A percentile compares a stretch with the other conserved stretches of the same genome.
Evolutionary conservation across 1,284 basidiomycete genomes (phyloP).

Genomic region (Fomes fomentarius): DNA sequence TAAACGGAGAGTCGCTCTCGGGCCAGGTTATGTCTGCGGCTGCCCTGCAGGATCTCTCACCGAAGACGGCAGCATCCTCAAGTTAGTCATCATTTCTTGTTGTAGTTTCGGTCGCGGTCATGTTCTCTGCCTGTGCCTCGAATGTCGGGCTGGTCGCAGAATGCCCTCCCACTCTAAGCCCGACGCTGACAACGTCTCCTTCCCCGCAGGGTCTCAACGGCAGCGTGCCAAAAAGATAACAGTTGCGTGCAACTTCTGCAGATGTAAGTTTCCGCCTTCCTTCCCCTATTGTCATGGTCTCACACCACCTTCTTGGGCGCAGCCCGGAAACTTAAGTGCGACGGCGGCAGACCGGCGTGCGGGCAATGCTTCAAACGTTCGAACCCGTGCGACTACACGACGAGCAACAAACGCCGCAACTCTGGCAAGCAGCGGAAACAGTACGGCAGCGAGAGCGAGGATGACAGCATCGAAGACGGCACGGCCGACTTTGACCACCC

Average conservation of each 20-base stretch:
- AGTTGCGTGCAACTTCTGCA: constrained; percentile 84
- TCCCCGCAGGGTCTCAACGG: constrained; percentile 42
- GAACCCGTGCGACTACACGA: constrained; percentile 77
- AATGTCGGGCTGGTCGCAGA: constrained; percentile 1
- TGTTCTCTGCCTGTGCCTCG: too few relatives aligned
- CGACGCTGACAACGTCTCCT: constrained; percentile 18
- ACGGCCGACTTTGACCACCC: constrained; percentile 45
- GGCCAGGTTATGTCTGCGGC: constrained; percentile 23
- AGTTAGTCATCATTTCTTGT: constrained; percentile 29
- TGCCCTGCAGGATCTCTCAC: constrained; percentile 35
- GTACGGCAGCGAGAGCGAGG: constrained; percentile 68
- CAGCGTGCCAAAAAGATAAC: constrained; percentile 79
- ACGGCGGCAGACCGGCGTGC: constrained; percentile 79
- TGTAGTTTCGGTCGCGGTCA: constrained; percentile 13
- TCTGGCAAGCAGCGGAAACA: constrained; percentile 50
- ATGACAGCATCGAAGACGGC: constrained; percentile 55
- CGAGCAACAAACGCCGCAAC: constrained; percentile 72
- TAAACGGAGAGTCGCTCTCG: constrained; percentile 28
- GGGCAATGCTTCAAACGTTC: constrained; percentile 76
- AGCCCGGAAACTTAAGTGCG: constrained; percentile 85
- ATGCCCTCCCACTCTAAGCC: background rate
- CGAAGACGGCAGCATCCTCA: constrained; percentile 33
- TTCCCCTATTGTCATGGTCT: constrained; percentile 14
- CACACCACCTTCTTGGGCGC: constrained; percentile 13
- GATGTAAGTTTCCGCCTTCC: constrained; percentile 55